phyloP scores from a whole-genome alignment of 805 yeast genomes.

The Sugiyamaella boreocaroliniensis region DNA sequence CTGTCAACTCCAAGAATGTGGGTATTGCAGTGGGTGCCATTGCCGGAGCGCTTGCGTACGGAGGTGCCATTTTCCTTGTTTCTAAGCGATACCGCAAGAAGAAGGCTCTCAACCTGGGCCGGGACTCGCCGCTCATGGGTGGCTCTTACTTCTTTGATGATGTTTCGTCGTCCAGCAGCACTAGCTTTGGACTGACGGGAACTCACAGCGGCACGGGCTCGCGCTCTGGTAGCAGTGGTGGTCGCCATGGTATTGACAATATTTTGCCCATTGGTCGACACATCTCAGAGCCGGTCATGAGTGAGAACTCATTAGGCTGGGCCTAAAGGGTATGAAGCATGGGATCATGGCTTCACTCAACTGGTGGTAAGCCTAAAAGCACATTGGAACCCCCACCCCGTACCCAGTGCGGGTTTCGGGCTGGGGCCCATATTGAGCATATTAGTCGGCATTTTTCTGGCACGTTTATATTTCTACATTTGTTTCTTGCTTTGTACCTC shows the following conservation, averaged over 20 bases:
- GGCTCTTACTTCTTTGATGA: constrained; percentile 18
- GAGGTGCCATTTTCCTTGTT: constrained; percentile 51
- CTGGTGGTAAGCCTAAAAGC: neutral
- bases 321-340: constrained; percentile 16
- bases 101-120: constrained; percentile 17
- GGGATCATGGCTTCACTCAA: neutral
- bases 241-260: constrained; percentile 12
- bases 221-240: constrained; percentile 11
- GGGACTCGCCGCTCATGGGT: constrained; percentile 4
- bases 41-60: constrained; percentile 63
- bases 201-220: constrained; percentile 7
- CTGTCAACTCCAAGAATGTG: constrained; percentile 45
- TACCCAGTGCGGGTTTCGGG: neutral
- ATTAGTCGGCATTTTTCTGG: neutral
- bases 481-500: neutral
- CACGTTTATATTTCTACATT: neutral
- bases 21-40: constrained; percentile 82
- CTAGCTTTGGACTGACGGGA: constrained; percentile 5
- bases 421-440: neutral
- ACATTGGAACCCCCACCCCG: neutral
- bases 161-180: constrained; percentile 19
- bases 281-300: constrained; percentile 35
- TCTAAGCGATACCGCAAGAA: constrained; percentile 41
- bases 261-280: constrained; percentile 24
- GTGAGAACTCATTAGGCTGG: constrained; percentile 39